Evolutionary conservation across 176 grass and related monocot genomes (phyloP), one percentile per base, ranked within the genome.

Genomic region (Ensete glaucum): DNA sequence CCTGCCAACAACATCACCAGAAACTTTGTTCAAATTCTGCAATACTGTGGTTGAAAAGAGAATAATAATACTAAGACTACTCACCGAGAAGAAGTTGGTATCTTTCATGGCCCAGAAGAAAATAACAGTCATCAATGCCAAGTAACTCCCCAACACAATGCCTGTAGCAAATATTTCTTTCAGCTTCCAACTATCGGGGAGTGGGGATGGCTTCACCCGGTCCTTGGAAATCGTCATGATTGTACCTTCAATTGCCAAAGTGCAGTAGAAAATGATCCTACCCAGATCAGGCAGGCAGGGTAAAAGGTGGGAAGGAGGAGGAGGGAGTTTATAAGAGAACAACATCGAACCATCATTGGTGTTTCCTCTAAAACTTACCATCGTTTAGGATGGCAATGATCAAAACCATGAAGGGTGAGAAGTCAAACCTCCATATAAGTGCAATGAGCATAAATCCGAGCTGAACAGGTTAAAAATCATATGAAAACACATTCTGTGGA

Each of bases 211-310:
- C 77, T 85, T 93, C 76, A 98, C 90, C 14, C 90, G 76, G 83
- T 98, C 94, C 86, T 98, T 98, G 17, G 94, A 89, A 79, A 98
- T 98, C 6, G 94, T 93, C 94, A 93, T 98, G 70, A 98, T 98
- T 52, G 94, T 98, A 10, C 94, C 94, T 98, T 72, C 62, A 52
- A 65, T 71, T 51, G 52, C 1, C 23, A 8, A 55, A 50, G 59
- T 22, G 50, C 53, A 14, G 17, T 10, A 1, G 43, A 70, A 51
- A 70, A 19, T 9, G 51, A 23, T 50, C 16, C 6, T 50, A 23
- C 22, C 1, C 1, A 15, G 12, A 54, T 53, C 11, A 12, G n/a
- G n/a, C n/a, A n/a, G n/a, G n/a, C n/a, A n/a, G 22, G 50, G 9
- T 19, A 13, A 69, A 69, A 10, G 15, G 66, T 43, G 16, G n/a